Evolutionary conservation across 345 rosid genomes (phyloP).

Genomic region (Camelina sativa): DNA sequence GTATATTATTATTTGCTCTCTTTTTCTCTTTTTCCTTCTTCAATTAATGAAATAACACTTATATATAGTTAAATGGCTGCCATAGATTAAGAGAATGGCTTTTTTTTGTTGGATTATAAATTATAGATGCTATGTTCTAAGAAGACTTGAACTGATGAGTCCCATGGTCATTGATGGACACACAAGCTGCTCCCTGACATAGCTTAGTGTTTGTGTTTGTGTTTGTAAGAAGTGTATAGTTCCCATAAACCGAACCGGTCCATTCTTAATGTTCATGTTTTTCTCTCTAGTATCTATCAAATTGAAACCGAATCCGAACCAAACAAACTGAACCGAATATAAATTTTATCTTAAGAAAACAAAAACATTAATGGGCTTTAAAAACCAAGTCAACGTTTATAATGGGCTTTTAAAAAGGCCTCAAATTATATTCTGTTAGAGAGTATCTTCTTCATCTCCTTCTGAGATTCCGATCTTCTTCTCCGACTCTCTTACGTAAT

Average conservation of each 20-base stretch:
- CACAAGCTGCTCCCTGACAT: not conserved
- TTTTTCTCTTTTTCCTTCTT: too few species aligned
- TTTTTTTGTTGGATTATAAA: too few species aligned
- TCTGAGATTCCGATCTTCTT: constrained; percentile 17
- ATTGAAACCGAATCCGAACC: too few species aligned
- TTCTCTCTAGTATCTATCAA: too few species aligned
- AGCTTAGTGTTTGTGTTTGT: not conserved
- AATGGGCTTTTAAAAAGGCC: constrained; percentile 35
- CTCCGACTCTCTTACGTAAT: constrained; percentile 20
- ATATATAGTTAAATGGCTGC: too few species aligned
- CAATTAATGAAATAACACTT: too few species aligned
- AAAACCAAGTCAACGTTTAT: not conserved
- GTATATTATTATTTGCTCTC: not conserved
- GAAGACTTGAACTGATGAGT: not conserved
- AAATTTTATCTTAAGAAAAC: too few species aligned
- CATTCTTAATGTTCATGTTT: not conserved
- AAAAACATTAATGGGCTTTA: not conserved
- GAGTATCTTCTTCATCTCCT: constrained; percentile 27
- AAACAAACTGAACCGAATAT: too few species aligned
- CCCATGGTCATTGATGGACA: not conserved
- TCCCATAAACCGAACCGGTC: not conserved
- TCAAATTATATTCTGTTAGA: not conserved
- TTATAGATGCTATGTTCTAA: too few species aligned
- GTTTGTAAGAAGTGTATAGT: not conserved
- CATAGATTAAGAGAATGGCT: too few species aligned